Conservation (phyloP, 495 filamentous ascomycete genomes). For the Penicillium waksmanii region DNA sequence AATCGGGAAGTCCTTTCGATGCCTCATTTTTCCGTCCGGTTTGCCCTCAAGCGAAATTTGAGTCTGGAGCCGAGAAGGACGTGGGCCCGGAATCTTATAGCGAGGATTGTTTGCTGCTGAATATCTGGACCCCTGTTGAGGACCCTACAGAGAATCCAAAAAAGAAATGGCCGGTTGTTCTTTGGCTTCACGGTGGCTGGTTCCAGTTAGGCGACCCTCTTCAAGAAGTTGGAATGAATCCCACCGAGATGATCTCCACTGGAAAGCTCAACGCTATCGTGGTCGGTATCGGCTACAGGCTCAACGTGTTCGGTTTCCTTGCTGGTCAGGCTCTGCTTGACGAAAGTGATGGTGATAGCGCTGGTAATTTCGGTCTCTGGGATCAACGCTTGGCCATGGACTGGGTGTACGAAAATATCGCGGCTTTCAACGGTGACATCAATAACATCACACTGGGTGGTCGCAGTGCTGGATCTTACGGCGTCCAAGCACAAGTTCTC, state of each 20-base stretch:
- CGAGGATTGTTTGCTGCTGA: conserved; percentile 53
- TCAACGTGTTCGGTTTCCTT: conserved; percentile 65
- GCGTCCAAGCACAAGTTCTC: conserved; percentile 51
- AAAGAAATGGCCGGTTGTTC: conserved; percentile 56
- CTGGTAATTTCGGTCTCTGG: conserved; percentile 62
- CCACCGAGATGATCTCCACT: conserved; percentile 55
- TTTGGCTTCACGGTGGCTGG: conserved; percentile 58
- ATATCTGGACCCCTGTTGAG: conserved; percentile 44
- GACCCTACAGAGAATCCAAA: conserved; percentile 21
- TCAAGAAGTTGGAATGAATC: conserved; percentile 33
- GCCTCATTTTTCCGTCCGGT: conserved; percentile 47
- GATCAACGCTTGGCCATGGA: conserved; percentile 61
- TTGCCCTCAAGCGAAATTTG: conserved; percentile 46
- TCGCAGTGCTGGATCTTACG: conserved; percentile 62
- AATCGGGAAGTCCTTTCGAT: conserved; percentile 29
- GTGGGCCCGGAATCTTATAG: conserved; percentile 23
- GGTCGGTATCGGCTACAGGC: conserved; percentile 63
- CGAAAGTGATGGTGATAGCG: conserved; percentile 48
- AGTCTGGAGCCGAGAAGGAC: conserved; percentile 26
- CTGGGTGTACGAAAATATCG: conserved; percentile 62
- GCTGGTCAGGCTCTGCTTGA: conserved; percentile 43
- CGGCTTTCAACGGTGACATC: conserved; percentile 59
- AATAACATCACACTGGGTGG: conserved; percentile 63
- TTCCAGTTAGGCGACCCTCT: conserved; percentile 51
- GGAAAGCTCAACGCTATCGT: conserved; percentile 52